Evolutionary conservation across 495 filamentous ascomycete species (phyloP).

Genomic region (Aeminium ludgeri): DNA sequence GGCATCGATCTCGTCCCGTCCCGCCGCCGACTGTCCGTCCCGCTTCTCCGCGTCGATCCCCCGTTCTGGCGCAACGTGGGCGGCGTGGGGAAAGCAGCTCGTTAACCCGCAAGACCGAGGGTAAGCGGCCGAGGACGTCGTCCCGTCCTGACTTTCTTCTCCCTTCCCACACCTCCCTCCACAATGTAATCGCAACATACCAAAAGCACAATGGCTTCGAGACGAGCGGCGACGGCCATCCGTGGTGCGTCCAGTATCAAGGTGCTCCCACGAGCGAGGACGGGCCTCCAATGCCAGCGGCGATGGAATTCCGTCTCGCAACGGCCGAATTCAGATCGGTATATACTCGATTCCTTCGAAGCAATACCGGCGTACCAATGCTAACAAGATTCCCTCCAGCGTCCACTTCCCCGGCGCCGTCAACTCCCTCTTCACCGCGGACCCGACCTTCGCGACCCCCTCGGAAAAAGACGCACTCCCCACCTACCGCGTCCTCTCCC

Average conservation of each 20-base stretch:
- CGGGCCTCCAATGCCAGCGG: conserved; percentile 4
- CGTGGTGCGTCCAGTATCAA: neutral
- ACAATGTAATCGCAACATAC: neutral
- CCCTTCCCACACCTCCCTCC: too few species aligned
- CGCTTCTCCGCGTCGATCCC: too few species aligned
- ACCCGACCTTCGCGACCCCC: conserved; percentile 58
- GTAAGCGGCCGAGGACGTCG: too few species aligned
- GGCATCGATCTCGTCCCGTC: too few species aligned
- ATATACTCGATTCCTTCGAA: conserved; percentile 6
- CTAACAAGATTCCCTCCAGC: conserved; percentile 22
- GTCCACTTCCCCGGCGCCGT: conserved; percentile 93
- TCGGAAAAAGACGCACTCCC: conserved; percentile 50
- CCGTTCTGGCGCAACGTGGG: too few species aligned
- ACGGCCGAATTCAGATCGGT: conserved; percentile 51
- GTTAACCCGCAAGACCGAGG: too few species aligned
- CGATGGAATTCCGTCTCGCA: conserved; percentile 50
- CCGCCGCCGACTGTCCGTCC: too few species aligned
- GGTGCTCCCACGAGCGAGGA: neutral
- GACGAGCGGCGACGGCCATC: neutral
- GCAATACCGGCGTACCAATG: neutral
- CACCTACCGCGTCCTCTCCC: conserved; percentile 76
- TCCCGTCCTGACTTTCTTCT: too few species aligned
- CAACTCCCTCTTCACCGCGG: conserved; percentile 74
- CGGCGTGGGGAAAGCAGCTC: too few species aligned
- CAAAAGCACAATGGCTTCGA: conserved; percentile 4